Percentiles rank a stretch among this genome's conserved stretches.
Conservation (phyloP, 2,329 filamentous ascomycete genomes). For the Fusarium udum region DNA sequence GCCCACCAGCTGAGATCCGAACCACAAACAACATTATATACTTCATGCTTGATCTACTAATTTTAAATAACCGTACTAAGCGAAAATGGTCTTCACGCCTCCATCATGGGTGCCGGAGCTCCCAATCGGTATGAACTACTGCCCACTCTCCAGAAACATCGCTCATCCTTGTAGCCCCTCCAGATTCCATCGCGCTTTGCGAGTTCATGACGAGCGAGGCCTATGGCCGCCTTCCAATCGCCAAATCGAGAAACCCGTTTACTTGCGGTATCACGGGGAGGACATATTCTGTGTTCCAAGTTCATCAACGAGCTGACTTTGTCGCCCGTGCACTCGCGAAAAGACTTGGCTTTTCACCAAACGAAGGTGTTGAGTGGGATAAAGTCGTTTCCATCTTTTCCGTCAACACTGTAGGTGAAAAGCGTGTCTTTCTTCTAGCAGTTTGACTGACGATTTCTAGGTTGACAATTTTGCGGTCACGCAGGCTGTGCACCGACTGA, state of each 20-base stretch:
- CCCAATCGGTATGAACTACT: neutral
- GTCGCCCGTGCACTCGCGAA: conserved; percentile 75
- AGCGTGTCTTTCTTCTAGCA: neutral
- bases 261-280: neutral
- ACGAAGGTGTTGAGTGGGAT: conserved; percentile 79
- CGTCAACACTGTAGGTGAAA: conserved; percentile 66
- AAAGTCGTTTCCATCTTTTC: conserved; percentile 80
- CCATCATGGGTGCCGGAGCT: neutral
- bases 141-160: rapidly evolving
- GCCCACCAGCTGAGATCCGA: neutral
- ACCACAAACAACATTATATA: neutral
- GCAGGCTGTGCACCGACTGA: neutral
- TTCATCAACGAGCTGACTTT: conserved; percentile 53
- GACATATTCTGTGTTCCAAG: neutral
- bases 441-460: neutral
- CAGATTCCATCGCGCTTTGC: neutral
- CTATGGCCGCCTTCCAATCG: neutral
- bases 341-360: conserved; percentile 74
- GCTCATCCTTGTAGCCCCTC: neutral
- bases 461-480: neutral
- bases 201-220: neutral
- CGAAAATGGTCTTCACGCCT: neutral
- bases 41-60: too few species aligned
- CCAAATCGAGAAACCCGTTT: neutral
- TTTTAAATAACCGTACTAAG: too few species aligned